phyloP scores from a whole-genome alignment of 805 yeast species.

The Yamadazyma nakazawae region DNA sequence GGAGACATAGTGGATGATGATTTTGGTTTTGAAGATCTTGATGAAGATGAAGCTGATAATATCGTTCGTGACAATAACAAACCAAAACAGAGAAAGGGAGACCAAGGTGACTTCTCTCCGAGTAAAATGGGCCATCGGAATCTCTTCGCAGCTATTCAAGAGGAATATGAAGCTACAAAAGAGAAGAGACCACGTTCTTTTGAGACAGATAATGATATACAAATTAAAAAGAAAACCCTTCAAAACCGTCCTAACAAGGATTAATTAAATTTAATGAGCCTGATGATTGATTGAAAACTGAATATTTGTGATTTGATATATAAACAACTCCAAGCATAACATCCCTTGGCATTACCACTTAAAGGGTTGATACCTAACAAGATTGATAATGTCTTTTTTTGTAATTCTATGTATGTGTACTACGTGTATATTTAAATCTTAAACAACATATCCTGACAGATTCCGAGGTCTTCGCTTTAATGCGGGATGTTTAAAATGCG shows the following conservation, averaged over 20 bases:
- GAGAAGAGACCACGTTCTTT: conserved; percentile 3
- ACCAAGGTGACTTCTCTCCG: not conserved
- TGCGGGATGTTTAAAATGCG: too few species aligned
- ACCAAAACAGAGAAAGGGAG: not conserved
- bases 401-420: not conserved
- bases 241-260: not conserved
- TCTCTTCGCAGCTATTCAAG: conserved; percentile 6
- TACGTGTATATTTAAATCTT: not conserved
- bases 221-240: conserved; percentile 1
- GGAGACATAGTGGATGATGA: conserved; percentile 12
- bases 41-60: conserved; percentile 4
- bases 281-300: conserved; percentile 2
- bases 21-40: conserved; percentile 3
- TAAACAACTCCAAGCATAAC: too few species aligned
- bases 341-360: not conserved
- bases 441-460: too few species aligned
- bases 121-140: conserved; percentile 1
- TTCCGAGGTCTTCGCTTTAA: too few species aligned
- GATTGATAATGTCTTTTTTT: not conserved
- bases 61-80: not conserved
- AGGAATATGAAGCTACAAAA: conserved; percentile 3
- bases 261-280: conserved; percentile 2
- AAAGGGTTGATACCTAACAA: not conserved
- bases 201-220: not conserved
- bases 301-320: not conserved